Conservation (phyloP, 1,284 basidiomycete genomes). For the Salmacisia buchloeana region DNA sequence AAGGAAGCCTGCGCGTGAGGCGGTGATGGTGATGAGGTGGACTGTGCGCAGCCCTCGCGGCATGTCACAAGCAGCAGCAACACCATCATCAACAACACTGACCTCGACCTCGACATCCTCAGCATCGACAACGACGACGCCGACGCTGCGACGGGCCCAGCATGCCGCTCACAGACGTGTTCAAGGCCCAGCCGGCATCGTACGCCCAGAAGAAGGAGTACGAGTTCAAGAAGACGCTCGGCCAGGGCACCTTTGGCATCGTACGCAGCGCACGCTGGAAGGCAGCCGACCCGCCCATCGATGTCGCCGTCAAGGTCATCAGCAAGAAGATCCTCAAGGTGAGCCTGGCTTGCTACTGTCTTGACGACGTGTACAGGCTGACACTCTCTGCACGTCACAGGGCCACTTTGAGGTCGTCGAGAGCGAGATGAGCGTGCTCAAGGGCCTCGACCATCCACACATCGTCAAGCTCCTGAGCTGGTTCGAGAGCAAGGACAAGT, state of each 20-base stretch:
- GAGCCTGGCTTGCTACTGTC: too few species aligned
- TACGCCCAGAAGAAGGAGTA: conserved; percentile 49
- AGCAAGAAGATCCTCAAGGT: conserved; percentile 42
- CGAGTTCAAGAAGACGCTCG: conserved; percentile 45
- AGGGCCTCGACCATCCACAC: conserved; percentile 44
- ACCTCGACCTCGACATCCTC: background rate
- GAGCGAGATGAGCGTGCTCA: conserved; percentile 47
- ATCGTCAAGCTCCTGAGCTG: conserved; percentile 58
- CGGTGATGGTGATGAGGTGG: too few species aligned
- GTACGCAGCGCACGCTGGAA: conserved; percentile 39
- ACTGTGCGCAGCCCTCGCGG: too few species aligned
- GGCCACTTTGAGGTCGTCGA: conserved; percentile 46
- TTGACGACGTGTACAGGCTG: too few species aligned
- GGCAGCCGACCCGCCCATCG: conserved; percentile 32
- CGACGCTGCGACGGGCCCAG: background rate
- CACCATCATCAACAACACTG: background rate
- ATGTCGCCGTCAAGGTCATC: conserved; percentile 48
- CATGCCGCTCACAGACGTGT: conserved; percentile 2
- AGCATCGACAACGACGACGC: background rate
- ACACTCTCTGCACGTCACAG: too few species aligned
- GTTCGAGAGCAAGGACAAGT: conserved; percentile 50
- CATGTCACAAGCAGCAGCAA: background rate
- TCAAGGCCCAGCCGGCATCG: conserved; percentile 29
- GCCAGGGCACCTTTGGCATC: conserved; percentile 47
- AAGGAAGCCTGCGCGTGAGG: too few species aligned